Base-by-base conservation (phyloP, 1,139 yeast species). In the Sugiyamaella japonica region DNA sequence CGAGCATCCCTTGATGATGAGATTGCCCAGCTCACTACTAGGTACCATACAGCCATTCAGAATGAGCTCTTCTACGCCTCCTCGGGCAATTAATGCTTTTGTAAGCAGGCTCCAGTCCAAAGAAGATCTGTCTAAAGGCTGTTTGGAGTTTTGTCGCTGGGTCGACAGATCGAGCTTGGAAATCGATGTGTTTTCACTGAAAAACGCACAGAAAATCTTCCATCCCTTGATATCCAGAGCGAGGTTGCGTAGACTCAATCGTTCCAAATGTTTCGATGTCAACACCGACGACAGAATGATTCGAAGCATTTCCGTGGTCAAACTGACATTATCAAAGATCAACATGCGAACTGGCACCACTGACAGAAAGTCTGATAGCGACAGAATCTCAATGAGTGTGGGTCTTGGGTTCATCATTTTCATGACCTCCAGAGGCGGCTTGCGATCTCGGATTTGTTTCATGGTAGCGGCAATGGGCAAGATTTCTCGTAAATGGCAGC, bases 401-500 rank as follows among this genome's bases (percentile, higher is more conserved):
- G 98, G 98, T 60, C 85, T 83, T 7, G 97, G 96, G 69, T 91
- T 91, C 64, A 90, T 76, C 71, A 91, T 78, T 65, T 89, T 86
- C 59, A 91, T 73, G 7, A 85, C 85, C 56, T 85, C 87, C 49
- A 91, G 73, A 1, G 97, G 96, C 43, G 84, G 80, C 0, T 83
- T 70, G 64, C 88, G 88, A 58, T 84, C 84, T 66, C 86, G 87
- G 56, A 91, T 78, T 68, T 91, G 98, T 64, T 85, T 86, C 63
- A 89, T 70, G 0, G 95, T 89, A 0, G 96, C 96, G 1, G 96
- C 95, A 57, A 91, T 90, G 0, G 98, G 98, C 60, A 91, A 72
- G 53, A 91, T 91, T 66, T 91, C 98, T 53, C 98, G 77, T 58
- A 91, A 75, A 71, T 91, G 98, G 66, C 97, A 91, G 68, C 97